A percentile compares a stretch with the other conserved stretches of the same genome.
These are phyloP conservation scores for Paraphoma sp. DNA, from an alignment of 2,329 filamentous ascomycete genomes.

Conservation along the genomic window DNA sequence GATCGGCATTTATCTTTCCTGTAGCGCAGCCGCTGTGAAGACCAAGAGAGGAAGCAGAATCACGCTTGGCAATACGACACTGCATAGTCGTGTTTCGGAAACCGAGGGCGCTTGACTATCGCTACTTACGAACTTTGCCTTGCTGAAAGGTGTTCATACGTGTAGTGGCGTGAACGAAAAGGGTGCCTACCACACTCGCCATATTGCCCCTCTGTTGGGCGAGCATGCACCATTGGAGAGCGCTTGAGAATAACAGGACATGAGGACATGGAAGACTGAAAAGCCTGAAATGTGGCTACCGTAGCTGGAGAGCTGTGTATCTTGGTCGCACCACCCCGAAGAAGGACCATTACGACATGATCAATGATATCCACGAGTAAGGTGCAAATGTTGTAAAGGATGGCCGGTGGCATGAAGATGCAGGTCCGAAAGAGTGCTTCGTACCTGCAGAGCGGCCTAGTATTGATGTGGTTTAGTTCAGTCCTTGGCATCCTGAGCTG, in stretches of 20 bases:
- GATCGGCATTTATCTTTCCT: background rate
- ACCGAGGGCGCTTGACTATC: background rate
- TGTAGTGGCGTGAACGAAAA: too few species aligned
- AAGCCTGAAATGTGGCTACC: background rate
- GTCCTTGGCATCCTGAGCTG: too few species aligned
- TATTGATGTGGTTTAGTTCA: background rate
- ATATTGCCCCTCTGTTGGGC: too few species aligned
- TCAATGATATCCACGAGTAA: too few species aligned
- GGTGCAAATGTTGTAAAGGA: too few species aligned
- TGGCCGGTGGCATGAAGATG: background rate
- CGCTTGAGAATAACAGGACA: background rate
- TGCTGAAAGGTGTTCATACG: background rate
- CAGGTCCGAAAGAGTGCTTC: background rate
- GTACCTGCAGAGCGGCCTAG: background rate
- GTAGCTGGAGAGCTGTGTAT: background rate
- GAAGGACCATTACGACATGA: too few species aligned
- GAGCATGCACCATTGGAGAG: background rate
- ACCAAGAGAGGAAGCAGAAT: background rate
- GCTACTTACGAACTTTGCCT: background rate
- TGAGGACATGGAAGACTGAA: background rate
- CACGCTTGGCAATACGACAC: background rate
- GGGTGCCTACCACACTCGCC: background rate
- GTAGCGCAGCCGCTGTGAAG: background rate
- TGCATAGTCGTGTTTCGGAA: constrained; percentile 1
- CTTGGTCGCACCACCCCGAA: too few species aligned